phyloP scores from a whole-genome alignment of 495 filamentous ascomycete species.

The Lentithecium fluviatile region DNA sequence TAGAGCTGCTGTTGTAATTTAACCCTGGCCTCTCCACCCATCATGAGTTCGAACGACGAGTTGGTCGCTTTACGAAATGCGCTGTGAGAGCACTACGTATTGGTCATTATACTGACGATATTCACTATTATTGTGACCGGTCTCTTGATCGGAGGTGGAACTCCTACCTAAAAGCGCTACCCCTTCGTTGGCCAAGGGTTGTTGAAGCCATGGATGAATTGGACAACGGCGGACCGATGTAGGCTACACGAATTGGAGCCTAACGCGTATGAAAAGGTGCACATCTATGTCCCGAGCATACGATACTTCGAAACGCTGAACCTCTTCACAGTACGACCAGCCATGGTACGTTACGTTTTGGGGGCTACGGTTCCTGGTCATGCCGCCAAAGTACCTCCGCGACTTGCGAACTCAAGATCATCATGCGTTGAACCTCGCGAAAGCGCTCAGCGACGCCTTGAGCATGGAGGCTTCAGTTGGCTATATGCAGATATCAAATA shows the following conservation, averaged over 20 bases:
- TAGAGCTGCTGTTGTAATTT: too few relatives aligned
- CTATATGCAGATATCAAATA: slow-evolving; percentile 5
- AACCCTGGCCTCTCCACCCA: too few relatives aligned
- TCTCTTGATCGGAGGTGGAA: slow-evolving; percentile 11
- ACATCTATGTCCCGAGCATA: background rate
- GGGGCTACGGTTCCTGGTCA: slow-evolving; percentile 11
- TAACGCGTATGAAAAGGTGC: slow-evolving; percentile 4
- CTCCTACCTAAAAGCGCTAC: background rate
- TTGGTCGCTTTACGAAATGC: too few relatives aligned
- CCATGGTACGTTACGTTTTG: slow-evolving; percentile 16
- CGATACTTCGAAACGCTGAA: background rate
- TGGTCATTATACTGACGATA: too few relatives aligned
- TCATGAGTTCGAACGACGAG: too few relatives aligned
- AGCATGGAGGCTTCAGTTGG: slow-evolving; percentile 19
- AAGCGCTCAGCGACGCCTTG: slow-evolving; percentile 12
- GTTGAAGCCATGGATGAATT: slow-evolving; percentile 9
- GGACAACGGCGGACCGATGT: slow-evolving; percentile 12
- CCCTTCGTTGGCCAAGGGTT: slow-evolving; percentile 14
- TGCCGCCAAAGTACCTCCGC: slow-evolving; percentile 12
- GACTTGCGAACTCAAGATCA: slow-evolving; percentile 4
- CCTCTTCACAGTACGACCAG: slow-evolving; percentile 7
- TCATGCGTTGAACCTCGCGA: slow-evolving; percentile 2
- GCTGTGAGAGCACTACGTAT: too few relatives aligned
- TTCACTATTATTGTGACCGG: too few relatives aligned
- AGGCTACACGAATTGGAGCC: slow-evolving; percentile 8